A percentile compares a stretch with the other conserved stretches of the same genome.
phyloP scores from a whole-genome alignment of 768 basidiomycete genomes.

The Leucocoprinus leucothites region DNA sequence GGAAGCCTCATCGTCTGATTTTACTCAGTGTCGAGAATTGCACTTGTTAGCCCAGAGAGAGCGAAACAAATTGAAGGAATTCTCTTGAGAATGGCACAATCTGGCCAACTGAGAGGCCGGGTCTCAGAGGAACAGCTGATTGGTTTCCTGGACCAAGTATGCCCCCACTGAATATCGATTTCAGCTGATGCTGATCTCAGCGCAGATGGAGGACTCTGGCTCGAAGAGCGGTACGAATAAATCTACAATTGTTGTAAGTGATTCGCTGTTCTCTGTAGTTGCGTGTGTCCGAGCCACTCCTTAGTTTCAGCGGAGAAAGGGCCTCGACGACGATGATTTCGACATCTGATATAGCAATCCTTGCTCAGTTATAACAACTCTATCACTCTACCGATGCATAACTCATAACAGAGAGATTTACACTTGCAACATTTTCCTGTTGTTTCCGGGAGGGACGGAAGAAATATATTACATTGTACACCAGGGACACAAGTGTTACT shows the following conservation, averaged over 20 bases:
- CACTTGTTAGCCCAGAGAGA: slow-evolving; percentile 80
- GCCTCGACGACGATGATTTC: slow-evolving; percentile 65
- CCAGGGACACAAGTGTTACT: neutral
- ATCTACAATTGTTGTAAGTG: slow-evolving; percentile 55
- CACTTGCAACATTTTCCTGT: neutral
- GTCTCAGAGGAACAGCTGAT: slow-evolving; percentile 83
- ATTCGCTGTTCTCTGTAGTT: neutral
- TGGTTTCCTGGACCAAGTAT: slow-evolving; percentile 82
- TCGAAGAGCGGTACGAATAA: slow-evolving; percentile 54
- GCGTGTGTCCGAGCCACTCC: neutral
- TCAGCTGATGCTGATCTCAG: neutral
- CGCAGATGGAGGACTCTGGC: slow-evolving; percentile 33
- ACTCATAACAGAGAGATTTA: neutral
- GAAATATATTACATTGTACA: neutral
- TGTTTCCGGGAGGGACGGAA: neutral
- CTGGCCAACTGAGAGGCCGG: slow-evolving; percentile 73
- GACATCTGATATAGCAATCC: slow-evolving; percentile 36
- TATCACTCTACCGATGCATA: neutral
- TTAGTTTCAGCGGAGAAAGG: slow-evolving; percentile 65
- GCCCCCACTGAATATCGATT: neutral
- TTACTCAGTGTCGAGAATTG: slow-evolving; percentile 75
- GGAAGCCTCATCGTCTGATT: neutral
- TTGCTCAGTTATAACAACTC: neutral
- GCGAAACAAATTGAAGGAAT: slow-evolving; percentile 79
- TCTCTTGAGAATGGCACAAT: slow-evolving; percentile 78